Percentiles rank a stretch among this genome's conserved stretches.
phyloP scores from a whole-genome alignment of 2,329 filamentous ascomycete genomes.

The Aspergillus sp. region DNA sequence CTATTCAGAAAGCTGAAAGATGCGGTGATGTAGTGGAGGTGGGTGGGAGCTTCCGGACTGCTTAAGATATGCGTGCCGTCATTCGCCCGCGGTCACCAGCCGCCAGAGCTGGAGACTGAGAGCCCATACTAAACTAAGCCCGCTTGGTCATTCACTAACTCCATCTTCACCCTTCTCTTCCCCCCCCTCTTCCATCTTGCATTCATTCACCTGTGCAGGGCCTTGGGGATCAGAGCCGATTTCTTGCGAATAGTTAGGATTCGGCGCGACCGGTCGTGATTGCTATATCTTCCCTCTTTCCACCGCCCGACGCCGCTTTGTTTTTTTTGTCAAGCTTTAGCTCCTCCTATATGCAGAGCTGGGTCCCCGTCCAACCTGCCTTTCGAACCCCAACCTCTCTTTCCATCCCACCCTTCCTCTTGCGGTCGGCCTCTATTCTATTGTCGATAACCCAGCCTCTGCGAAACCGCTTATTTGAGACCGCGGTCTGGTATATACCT shows the following conservation, averaged over 20 bases:
- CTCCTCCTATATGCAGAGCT: slow-evolving; percentile 22
- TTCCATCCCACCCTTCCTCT: slow-evolving; percentile 3
- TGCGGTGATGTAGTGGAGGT: not conserved
- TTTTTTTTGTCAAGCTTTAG: slow-evolving; percentile 25
- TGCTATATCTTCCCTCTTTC: slow-evolving; percentile 11
- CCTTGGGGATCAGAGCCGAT: not conserved
- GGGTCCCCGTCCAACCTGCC: slow-evolving; percentile 14
- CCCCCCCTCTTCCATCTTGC: slow-evolving; percentile 9
- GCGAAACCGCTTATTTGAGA: not conserved
- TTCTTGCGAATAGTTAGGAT: not conserved
- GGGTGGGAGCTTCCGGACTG: not conserved
- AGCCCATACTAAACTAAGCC: slow-evolving; percentile 8
- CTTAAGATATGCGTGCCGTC: slow-evolving; percentile 15
- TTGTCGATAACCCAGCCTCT: not conserved
- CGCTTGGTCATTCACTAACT: slow-evolving; percentile 9
- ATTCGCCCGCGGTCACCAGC: slow-evolving; percentile 16
- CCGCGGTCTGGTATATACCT: not conserved
- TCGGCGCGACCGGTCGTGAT: not conserved
- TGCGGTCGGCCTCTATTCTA: not conserved
- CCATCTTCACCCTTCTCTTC: slow-evolving; percentile 4
- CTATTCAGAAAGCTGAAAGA: not conserved
- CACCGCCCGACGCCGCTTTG: slow-evolving; percentile 25
- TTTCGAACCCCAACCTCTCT: slow-evolving; percentile 13
- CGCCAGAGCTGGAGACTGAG: slow-evolving; percentile 1
- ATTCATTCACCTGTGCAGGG: slow-evolving; percentile 5